These are phyloP conservation scores for Seminavis robusta DNA, from an alignment of 108 stramenopile genomes.

Conservation along the genomic window DNA sequence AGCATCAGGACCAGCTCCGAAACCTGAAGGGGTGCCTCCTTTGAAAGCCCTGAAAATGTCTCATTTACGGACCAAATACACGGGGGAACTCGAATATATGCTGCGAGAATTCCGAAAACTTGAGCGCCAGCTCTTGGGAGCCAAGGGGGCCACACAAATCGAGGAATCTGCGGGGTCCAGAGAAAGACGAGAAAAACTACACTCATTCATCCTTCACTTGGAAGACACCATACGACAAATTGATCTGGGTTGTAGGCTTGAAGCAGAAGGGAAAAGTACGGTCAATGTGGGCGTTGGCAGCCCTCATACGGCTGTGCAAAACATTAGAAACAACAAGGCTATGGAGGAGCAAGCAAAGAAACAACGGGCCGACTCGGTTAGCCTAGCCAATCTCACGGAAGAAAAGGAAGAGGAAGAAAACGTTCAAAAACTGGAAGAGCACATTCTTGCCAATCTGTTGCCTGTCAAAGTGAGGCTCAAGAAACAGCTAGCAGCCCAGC, in stretches of 20 bases:
- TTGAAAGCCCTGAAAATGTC: constrained; percentile 51
- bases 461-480: constrained; percentile 81
- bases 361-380: constrained; percentile 31
- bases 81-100: constrained; percentile 78
- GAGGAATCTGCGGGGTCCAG: constrained; percentile 64
- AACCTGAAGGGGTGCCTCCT: constrained; percentile 13
- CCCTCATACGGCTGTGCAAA: constrained; percentile 15
- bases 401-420: constrained; percentile 70
- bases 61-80: constrained; percentile 64
- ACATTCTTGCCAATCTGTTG: constrained; percentile 77
- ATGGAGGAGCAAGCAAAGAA: constrained; percentile 11
- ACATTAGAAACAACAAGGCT: constrained; percentile 4
- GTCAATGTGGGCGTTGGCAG: not conserved
- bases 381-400: constrained; percentile 38
- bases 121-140: constrained; percentile 75
- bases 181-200: constrained; percentile 82
- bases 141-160: constrained; percentile 35
- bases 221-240: constrained; percentile 81
- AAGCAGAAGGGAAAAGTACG: constrained; percentile 24
- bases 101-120: constrained; percentile 78
- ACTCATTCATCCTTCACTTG: constrained; percentile 78
- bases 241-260: constrained; percentile 48
- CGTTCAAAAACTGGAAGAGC: constrained; percentile 81
- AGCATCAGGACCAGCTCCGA: not conserved
- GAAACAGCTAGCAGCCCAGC: constrained; percentile 80